Evolutionary conservation across 352 stramenopile genomes (phyloP), one percentile per base, ranked within the genome.

Genomic region (Phytophthora sp.): DNA sequence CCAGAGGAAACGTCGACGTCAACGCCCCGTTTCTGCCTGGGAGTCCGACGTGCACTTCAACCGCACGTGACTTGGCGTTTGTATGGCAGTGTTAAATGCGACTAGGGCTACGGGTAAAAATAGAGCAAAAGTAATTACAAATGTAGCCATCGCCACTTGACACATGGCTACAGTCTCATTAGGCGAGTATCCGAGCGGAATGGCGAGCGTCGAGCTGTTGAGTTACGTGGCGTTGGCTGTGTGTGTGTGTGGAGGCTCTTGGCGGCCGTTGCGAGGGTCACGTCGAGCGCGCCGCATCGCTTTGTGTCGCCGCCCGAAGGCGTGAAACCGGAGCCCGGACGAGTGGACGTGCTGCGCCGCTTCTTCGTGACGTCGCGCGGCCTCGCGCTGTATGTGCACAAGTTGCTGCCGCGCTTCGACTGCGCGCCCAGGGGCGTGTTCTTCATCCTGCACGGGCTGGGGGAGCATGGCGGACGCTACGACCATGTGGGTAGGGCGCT

Each of bases 371-470:
- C 74, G 10, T 70, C 56, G 0, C 68, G 74, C 38, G 69, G 64
- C 6, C 63, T 87, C 9, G 70, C 72, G 54, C 66, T 87, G 5
- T 84, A 65, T 32, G 59, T 82, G 17, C 72, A 41, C 55, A 82
- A 77, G 58, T 87, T 75, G 72, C 54, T 84, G 12, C 75, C 77
- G 7, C 54, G 46, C 28, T 53, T 58, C 32, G 50, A 73, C 28
- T 24, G 31, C 6, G 9, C n/a, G 13, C 64, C 62, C 26, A 55
- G 62, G 13, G 76, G 74, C 21, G 30, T 87, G 17, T 45, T 88
- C 15, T 86, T 90, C 66, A 53, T 90, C 17, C 48, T 88, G 2
- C 79, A 90, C 31, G 81, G 79, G 5, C 39, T 88, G 41, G 79
- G 75, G 10, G 79, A 89, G 41, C 81, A 90, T 44, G 67, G 48